These are phyloP conservation scores for Pulveroboletus sp. DNA, from an alignment of 768 basidiomycete species.

Conservation along the genomic window DNA sequence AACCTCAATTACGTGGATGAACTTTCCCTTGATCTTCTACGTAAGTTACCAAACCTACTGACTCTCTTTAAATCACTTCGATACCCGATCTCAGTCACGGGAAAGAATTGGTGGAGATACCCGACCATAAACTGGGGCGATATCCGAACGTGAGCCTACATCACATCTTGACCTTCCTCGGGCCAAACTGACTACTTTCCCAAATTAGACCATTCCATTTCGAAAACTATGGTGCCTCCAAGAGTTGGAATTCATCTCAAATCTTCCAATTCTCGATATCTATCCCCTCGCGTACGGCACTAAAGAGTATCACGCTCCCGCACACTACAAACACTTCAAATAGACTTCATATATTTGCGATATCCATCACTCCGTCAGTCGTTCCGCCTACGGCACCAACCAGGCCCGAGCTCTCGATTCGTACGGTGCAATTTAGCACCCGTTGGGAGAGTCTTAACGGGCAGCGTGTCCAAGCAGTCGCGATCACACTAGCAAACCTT, in stretches of 20 bases:
- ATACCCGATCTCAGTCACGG: conserved; percentile 32
- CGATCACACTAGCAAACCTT: conserved; percentile 50
- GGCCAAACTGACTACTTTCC: background rate
- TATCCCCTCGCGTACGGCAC: conserved; percentile 35
- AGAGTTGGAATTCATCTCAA: conserved; percentile 39
- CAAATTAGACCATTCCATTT: conserved; percentile 42
- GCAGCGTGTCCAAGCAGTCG: conserved; percentile 42
- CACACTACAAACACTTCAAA: conserved; percentile 18
- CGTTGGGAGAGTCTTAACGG: conserved; percentile 41
- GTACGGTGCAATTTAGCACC: conserved; percentile 40
- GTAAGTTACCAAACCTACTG: conserved; percentile 21
- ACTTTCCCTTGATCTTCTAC: conserved; percentile 26
- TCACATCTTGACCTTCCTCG: background rate
- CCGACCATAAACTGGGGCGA: conserved; percentile 38
- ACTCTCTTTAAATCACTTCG: background rate
- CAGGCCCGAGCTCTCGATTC: conserved; percentile 35
- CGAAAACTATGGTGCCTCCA: conserved; percentile 29
- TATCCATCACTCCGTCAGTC: conserved; percentile 37
- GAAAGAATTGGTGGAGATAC: conserved; percentile 43
- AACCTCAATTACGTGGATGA: conserved; percentile 34
- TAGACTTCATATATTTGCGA: conserved; percentile 43
- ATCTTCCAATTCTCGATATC: conserved; percentile 45
- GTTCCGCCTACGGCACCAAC: conserved; percentile 22
- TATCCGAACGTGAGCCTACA: conserved; percentile 37
- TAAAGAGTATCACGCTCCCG: conserved; percentile 45